Base-by-base conservation (phyloP, 2,329 filamentous ascomycete species). In the Fusarium humuli region DNA sequence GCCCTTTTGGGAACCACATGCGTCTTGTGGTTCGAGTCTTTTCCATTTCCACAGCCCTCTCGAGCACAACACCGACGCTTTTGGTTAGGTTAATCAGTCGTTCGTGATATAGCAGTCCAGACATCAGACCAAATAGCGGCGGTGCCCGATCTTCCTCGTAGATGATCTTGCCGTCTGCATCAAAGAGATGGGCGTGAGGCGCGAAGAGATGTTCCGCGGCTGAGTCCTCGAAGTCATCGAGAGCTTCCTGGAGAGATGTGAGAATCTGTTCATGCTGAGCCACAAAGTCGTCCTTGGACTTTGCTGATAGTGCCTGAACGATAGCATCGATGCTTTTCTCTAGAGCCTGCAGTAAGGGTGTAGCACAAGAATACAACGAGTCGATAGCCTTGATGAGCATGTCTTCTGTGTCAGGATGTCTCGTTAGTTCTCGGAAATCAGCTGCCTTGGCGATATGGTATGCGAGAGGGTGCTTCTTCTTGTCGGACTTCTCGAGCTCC, bases 401-500 rank as follows among this genome's bases (percentile, higher is more conserved):
- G 6, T 65, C 52, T 40, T 65, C 60, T 11, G 60, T 65, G 5
- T 65, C 61, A 0, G 61, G 61, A 20, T 65, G 61, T 14, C 32
- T 58, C 16, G 61, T 52, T 1, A 34, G 32, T 18, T 65, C 61
- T 2, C 61, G 60, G 2, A 65, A 25, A 13, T 65, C 32, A 9
- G 61, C 61, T 2, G 61, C 61, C 29, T 65, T 65, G 2, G 61
- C 60, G 4, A 65, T 65, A 22, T 65, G 61, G 20, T 65, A 65
- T 9, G 61, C 61, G 2, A 65, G 32, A 0, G 52, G 60, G 10
- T 65, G 60, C 14, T 52, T 65, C 7, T 65, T 53, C 0, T 65
- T 59, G 12, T 65, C 40, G 12, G 61, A 65, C 5, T 59, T 65
- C 16, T 65, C 61, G 1, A 65, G 60, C 12, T 50, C 52, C 7